phyloP scores from a whole-genome alignment of 345 rosid species.

The Erodium maritimum region DNA sequence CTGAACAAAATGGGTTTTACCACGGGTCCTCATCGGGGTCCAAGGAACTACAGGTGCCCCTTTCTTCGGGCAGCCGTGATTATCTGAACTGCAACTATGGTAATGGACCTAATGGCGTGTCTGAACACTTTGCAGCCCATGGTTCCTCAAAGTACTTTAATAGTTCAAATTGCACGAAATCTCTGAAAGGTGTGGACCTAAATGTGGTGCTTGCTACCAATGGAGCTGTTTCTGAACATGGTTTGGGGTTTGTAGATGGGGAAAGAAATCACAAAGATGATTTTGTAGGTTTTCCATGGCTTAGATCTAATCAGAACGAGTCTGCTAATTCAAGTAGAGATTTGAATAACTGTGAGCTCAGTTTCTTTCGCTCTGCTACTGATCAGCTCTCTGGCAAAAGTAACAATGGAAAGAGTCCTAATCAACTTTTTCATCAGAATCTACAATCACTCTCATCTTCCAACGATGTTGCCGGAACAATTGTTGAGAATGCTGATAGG shows the following conservation, averaged over 20 bases:
- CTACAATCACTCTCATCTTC: constrained; percentile 31
- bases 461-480: constrained; percentile 20
- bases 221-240: constrained; percentile 20
- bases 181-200: constrained; percentile 33
- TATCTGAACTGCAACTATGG: constrained; percentile 22
- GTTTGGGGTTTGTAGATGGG: constrained; percentile 27
- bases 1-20: constrained; percentile 27
- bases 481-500: constrained; percentile 21
- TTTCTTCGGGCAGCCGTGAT: constrained; percentile 19
- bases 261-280: constrained; percentile 36
- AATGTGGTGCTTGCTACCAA: constrained; percentile 30
- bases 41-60: constrained; percentile 6
- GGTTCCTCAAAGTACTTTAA: constrained; percentile 18
- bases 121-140: constrained; percentile 17
- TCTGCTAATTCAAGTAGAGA: constrained; percentile 24
- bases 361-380: constrained; percentile 27
- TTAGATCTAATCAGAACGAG: constrained; percentile 39
- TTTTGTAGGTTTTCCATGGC: constrained; percentile 50
- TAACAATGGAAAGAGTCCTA: constrained; percentile 20
- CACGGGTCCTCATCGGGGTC: constrained; percentile 10
- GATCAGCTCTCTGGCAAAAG: constrained; percentile 20
- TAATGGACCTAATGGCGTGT: constrained; percentile 14
- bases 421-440: constrained; percentile 22
- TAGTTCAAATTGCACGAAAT: constrained; percentile 19
- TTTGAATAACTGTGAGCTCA: constrained; percentile 21